Percentiles rank a stretch among this genome's conserved stretches.
phyloP scores from a whole-genome alignment of 2,329 filamentous ascomycete species.

The Penicillium sclerotiorum region DNA sequence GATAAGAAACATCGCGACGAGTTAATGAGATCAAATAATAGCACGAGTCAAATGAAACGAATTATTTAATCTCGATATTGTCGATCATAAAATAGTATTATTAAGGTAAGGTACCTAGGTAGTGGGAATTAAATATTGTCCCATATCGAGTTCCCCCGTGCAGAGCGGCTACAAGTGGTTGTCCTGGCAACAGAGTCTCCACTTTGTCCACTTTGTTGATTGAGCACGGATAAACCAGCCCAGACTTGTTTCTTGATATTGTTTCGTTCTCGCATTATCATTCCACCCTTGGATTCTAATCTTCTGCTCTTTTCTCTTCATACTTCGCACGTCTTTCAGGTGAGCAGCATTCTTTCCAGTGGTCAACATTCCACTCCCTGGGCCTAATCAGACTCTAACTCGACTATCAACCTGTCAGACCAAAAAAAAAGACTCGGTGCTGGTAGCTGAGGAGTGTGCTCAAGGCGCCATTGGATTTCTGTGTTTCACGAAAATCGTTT shows the following conservation, averaged over 20 bases:
- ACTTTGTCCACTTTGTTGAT: conserved; percentile 29
- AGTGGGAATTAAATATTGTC: not conserved
- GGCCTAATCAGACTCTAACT: conserved; percentile 10
- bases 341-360: conserved; percentile 15
- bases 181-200: conserved; percentile 21
- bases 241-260: conserved; percentile 8
- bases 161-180: conserved; percentile 10
- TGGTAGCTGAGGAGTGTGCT: not conserved
- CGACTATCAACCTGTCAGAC: conserved; percentile 12
- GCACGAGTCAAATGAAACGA: too few relatives aligned
- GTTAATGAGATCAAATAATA: too few relatives aligned
- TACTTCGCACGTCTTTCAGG: not conserved
- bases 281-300: not conserved
- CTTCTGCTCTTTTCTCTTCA: not conserved
- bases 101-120: too few relatives aligned
- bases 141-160: not conserved
- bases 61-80: too few relatives aligned
- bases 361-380: conserved; percentile 13
- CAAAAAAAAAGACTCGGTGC: conserved; percentile 7
- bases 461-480: not conserved
- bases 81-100: too few relatives aligned
- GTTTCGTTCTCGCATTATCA: not conserved
- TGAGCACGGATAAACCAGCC: conserved; percentile 18
- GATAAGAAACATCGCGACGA: too few relatives aligned
- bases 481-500: not conserved